phyloP scores from a whole-genome alignment of 2,329 filamentous ascomycete genomes.

The Pseudogymnoascus sp. region DNA sequence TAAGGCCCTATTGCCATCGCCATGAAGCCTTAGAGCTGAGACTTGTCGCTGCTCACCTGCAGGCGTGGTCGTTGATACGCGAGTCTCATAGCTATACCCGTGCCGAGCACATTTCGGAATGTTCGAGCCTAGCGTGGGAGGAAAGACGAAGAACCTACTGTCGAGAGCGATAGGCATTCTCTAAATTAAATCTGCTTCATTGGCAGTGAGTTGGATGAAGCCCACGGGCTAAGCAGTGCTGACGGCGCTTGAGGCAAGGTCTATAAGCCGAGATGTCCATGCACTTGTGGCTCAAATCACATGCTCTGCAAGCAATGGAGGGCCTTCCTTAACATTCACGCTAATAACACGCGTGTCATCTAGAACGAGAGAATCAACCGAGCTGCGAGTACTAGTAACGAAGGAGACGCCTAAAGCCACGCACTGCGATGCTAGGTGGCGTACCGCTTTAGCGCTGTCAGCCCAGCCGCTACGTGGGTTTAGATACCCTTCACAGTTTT shows the following conservation, averaged over 20 bases:
- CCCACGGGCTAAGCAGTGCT: slow-evolving; percentile 55
- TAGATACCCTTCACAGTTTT: too few species aligned
- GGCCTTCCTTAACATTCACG: slow-evolving; percentile 31
- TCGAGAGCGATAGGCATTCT: slow-evolving; percentile 60
- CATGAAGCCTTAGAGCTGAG: not conserved
- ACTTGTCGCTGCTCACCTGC: not conserved
- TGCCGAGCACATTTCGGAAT: slow-evolving; percentile 53
- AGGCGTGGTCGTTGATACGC: slow-evolving; percentile 21
- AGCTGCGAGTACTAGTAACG: slow-evolving; percentile 27
- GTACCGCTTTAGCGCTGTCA: too few species aligned
- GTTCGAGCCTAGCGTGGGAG: slow-evolving; percentile 42
- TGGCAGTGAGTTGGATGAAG: slow-evolving; percentile 51
- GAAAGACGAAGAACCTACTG: slow-evolving; percentile 63
- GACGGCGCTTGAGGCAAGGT: slow-evolving; percentile 47
- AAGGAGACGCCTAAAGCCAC: slow-evolving; percentile 35
- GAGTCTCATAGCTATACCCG: slow-evolving; percentile 47
- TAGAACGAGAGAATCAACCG: slow-evolving; percentile 9
- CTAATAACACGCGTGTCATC: not conserved
- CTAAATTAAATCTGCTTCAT: slow-evolving; percentile 55
- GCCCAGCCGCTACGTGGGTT: too few species aligned
- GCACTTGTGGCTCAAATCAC: not conserved
- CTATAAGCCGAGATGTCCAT: not conserved
- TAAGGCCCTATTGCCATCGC: not conserved
- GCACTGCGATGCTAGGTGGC: too few species aligned
- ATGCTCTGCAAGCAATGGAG: slow-evolving; percentile 23